A percentile compares a stretch with the other conserved stretches of the same genome.
These are phyloP conservation scores for Metschnikowia henanensis DNA, from an alignment of 805 yeast species.

Conservation along the genomic window DNA sequence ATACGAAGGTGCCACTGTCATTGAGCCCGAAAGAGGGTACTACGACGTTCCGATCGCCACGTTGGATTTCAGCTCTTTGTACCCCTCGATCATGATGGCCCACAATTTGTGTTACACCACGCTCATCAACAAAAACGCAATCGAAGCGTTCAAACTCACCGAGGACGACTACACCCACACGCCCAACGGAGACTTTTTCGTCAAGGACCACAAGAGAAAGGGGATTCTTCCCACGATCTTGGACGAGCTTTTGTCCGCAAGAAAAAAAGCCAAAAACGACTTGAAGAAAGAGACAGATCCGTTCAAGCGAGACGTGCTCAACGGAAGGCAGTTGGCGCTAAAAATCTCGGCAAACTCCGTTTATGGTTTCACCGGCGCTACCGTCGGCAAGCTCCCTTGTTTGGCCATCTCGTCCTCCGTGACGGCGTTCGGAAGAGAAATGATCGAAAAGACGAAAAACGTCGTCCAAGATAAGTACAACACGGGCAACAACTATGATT, in stretches of 20 bases:
- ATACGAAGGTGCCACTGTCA: slow-evolving; percentile 99
- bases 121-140: slow-evolving; percentile 64
- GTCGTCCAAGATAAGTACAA: slow-evolving; percentile 81
- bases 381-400: slow-evolving; percentile 96
- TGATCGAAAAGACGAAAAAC: slow-evolving; percentile 90
- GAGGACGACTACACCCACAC: slow-evolving; percentile 81
- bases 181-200: slow-evolving; percentile 92
- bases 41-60: slow-evolving; percentile 98
- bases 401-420: slow-evolving; percentile 93
- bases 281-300: slow-evolving; percentile 93
- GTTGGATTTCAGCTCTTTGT: slow-evolving; percentile 93
- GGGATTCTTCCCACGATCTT: slow-evolving; percentile 93
- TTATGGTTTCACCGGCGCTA: slow-evolving; percentile 99
- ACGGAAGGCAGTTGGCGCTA: slow-evolving; percentile 96
- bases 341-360: slow-evolving; percentile 98
- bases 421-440: slow-evolving; percentile 93
- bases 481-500: slow-evolving; percentile 76
- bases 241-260: slow-evolving; percentile 83
- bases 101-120: slow-evolving; percentile 95
- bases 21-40: slow-evolving; percentile 94
- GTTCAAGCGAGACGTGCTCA: slow-evolving; percentile 86
- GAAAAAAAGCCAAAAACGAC: slow-evolving; percentile 91
- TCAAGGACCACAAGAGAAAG: slow-evolving; percentile 62
- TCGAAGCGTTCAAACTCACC: slow-evolving; percentile 59
- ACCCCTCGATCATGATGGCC: slow-evolving; percentile 92